phyloP scores from a whole-genome alignment of 495 filamentous ascomycete species.

The Tuber microsphaerosporum region DNA sequence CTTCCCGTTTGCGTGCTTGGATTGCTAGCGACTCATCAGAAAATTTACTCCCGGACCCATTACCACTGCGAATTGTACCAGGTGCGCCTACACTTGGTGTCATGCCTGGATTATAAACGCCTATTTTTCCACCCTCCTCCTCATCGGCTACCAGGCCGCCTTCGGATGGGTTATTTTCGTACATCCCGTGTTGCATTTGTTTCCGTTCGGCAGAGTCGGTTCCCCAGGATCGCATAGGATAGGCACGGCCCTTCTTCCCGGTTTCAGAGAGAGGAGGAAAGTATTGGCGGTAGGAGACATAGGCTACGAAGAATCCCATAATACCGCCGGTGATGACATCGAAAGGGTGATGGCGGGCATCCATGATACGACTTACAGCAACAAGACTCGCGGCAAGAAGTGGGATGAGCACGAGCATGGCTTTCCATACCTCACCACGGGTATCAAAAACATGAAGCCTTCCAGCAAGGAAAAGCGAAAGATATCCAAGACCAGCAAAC shows the following conservation, averaged over 20 bases:
- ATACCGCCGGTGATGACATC: constrained; percentile 74
- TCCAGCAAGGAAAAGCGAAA: constrained; percentile 61
- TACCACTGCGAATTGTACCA: constrained; percentile 10
- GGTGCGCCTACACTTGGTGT: constrained; percentile 2
- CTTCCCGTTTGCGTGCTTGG: constrained; percentile 36
- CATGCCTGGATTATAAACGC: constrained; percentile 12
- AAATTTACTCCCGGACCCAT: constrained; percentile 34
- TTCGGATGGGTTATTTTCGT: constrained; percentile 13
- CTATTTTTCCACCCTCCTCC: constrained; percentile 29
- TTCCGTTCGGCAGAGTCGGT: constrained; percentile 29
- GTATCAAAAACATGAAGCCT: constrained; percentile 52
- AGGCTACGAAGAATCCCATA: constrained; percentile 53
- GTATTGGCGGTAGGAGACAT: constrained; percentile 52
- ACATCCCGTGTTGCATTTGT: constrained; percentile 10
- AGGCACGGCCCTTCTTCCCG: constrained; percentile 57
- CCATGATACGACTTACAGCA: constrained; percentile 60
- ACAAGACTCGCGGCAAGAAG: constrained; percentile 53
- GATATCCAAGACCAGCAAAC: constrained; percentile 74
- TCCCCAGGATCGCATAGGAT: constrained; percentile 58
- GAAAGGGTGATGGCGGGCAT: constrained; percentile 82
- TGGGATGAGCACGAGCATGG: constrained; percentile 57
- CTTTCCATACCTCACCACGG: constrained; percentile 45
- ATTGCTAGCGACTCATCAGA: constrained; percentile 36
- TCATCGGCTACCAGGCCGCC: constrained; percentile 26
- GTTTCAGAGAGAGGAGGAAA: constrained; percentile 53